Percentiles rank a stretch among this genome's conserved stretches.
These are phyloP conservation scores for Forsythia viridissima DNA, from an alignment of 257 asterid genomes.

Conservation along the genomic window DNA sequence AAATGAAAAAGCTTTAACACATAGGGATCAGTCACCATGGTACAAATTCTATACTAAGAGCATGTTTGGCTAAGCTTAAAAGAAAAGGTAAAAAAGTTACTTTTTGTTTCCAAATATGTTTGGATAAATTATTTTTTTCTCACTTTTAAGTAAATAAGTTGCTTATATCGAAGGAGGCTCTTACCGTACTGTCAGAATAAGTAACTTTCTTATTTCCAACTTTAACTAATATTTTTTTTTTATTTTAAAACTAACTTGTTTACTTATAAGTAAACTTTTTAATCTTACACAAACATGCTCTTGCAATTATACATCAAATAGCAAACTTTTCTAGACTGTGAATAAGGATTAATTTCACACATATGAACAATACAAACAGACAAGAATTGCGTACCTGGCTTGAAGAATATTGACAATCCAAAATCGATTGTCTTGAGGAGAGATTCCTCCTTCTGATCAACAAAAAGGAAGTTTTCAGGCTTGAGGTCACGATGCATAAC, in stretches of 20 bases:
- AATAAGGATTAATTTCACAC: background rate
- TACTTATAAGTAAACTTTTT: too few species aligned
- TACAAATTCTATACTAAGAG: background rate
- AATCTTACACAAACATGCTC: background rate
- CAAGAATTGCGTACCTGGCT: conserved; percentile 63
- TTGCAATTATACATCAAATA: background rate
- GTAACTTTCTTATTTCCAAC: background rate
- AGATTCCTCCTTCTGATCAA: conserved; percentile 84
- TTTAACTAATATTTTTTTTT: background rate
- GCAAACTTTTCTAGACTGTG: background rate
- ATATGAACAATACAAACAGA: background rate
- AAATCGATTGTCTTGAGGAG: conserved; percentile 91
- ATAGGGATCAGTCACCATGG: background rate
- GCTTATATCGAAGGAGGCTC: background rate
- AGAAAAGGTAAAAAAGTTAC: background rate
- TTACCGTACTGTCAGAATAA: background rate
- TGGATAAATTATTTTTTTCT: background rate
- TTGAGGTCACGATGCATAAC: conserved; percentile 99
- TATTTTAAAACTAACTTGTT: too few species aligned
- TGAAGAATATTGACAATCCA: conserved; percentile 89
- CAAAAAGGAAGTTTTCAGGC: conserved; percentile 93
- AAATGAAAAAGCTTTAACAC: background rate
- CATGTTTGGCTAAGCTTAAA: background rate
- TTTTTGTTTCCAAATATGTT: background rate
- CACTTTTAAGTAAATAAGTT: background rate